These are phyloP conservation scores for Geranium rotundifolium DNA, from an alignment of 345 rosid species.

Conservation along the genomic window DNA sequence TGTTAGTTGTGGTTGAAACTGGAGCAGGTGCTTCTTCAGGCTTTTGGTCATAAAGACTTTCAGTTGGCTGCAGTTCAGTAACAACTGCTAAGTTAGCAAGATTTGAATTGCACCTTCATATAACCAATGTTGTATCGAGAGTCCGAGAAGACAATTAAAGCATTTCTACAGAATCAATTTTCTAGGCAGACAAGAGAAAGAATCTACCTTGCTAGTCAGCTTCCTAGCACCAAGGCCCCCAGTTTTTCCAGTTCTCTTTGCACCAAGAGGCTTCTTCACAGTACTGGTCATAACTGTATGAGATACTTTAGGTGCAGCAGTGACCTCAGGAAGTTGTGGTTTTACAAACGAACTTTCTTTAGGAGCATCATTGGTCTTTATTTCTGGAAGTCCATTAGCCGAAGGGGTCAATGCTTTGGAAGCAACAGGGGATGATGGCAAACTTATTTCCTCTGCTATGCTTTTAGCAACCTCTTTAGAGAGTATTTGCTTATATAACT, in stretches of 20 bases:
- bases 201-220: constrained; percentile 62
- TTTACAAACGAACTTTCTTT: constrained; percentile 35
- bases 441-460: constrained; percentile 40
- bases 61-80: constrained; percentile 51
- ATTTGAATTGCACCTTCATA: constrained; percentile 1
- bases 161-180: too few relatives aligned
- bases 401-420: constrained; percentile 37
- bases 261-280: constrained; percentile 80
- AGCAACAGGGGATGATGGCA: constrained; percentile 61
- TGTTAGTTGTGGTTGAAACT: constrained; percentile 43
- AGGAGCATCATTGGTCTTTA: constrained; percentile 34
- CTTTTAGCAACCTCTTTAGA: constrained; percentile 84
- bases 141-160: too few relatives aligned
- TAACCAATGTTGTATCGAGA: background rate
- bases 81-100: background rate
- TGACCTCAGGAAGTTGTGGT: constrained; percentile 25
- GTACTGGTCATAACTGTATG: constrained; percentile 36
- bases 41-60: constrained; percentile 85
- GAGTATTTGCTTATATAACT: constrained; percentile 67
- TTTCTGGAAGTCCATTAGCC: constrained; percentile 38
- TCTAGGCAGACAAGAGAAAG: background rate
- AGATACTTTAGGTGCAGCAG: constrained; percentile 48
- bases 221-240: constrained; percentile 92
- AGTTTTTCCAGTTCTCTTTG: constrained; percentile 57
- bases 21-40: constrained; percentile 78